These are phyloP conservation scores for Durusdinium trenchii DNA, from an alignment of 73 alveolate genomes.

Conservation along the genomic window DNA sequence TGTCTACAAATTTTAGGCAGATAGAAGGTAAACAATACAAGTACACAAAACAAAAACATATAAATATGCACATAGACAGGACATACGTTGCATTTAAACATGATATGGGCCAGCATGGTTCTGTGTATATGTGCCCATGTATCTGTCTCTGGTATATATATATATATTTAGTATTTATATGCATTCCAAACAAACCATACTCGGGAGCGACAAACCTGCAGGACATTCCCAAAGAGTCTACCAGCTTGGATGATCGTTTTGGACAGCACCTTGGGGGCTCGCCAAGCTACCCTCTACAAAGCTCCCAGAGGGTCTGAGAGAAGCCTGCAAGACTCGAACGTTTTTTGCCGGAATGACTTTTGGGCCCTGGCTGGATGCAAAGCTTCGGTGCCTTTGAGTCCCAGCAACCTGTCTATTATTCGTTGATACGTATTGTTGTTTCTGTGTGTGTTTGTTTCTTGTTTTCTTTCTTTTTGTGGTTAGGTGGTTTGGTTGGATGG, in stretches of 20 bases:
- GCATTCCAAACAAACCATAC: too few species aligned
- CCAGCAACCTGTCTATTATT: not conserved
- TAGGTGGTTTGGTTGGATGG: too few species aligned
- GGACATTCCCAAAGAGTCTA: constrained; percentile 5
- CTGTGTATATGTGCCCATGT: too few species aligned
- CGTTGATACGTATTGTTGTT: not conserved
- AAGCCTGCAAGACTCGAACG: not conserved
- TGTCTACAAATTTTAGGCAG: too few species aligned
- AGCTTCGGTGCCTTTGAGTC: not conserved
- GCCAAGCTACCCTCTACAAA: not conserved
- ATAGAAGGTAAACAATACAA: too few species aligned
- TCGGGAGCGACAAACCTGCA: too few species aligned
- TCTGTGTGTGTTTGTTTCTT: not conserved
- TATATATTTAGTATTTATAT: too few species aligned
- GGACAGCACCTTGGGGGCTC: not conserved
- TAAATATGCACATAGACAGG: too few species aligned
- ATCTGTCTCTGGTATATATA: too few species aligned
- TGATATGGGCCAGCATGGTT: too few species aligned
- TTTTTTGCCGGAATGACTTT: not conserved
- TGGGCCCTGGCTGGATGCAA: not conserved
- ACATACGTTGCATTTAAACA: too few species aligned
- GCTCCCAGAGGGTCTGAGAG: constrained; percentile 17
- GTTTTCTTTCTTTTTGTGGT: not conserved
- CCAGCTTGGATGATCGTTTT: not conserved
- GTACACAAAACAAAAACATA: too few species aligned